Evolutionary conservation across 805 yeast species (phyloP).

Genomic region (Candida quercuum): DNA sequence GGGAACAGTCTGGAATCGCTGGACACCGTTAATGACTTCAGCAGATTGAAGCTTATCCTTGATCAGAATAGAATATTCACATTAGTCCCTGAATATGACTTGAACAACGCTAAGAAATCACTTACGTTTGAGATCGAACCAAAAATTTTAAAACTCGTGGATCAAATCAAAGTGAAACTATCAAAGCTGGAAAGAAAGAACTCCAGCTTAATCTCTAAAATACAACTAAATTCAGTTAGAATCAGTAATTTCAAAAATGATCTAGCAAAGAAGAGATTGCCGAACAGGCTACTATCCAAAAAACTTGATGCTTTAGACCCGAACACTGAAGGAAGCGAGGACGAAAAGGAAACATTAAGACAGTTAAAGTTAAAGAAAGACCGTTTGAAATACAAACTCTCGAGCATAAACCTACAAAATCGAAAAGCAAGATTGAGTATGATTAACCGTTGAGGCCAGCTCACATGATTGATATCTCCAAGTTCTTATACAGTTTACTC

Average conservation of each 20-base stretch:
- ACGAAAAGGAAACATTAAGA: conserved; percentile 33
- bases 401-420: conserved; percentile 23
- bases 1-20: conserved; percentile 29
- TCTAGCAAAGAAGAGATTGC: conserved; percentile 6
- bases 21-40: conserved; percentile 30
- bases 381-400: conserved; percentile 35
- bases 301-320: conserved; percentile 11
- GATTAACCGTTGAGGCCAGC: conserved; percentile 8
- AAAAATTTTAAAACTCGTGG: conserved; percentile 30
- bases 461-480: conserved; percentile 21
- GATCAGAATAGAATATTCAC: conserved; percentile 43
- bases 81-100: conserved; percentile 43
- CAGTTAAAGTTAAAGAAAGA: conserved; percentile 38
- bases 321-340: conserved; percentile 26
- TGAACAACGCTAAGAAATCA: conserved; percentile 33
- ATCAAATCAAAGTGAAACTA: conserved; percentile 29
- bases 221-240: conserved; percentile 36
- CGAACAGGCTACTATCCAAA: neutral
- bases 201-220: conserved; percentile 29
- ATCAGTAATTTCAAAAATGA: conserved; percentile 25
- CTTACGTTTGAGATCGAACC: conserved; percentile 37
- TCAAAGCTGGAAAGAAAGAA: conserved; percentile 29
- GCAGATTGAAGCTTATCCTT: conserved; percentile 35
- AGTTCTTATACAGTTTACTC: conserved; percentile 20
- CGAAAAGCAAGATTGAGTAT: conserved; percentile 22